Conservation (phyloP, 2,329 filamentous ascomycete genomes). For the Talaromyces sp. region DNA sequence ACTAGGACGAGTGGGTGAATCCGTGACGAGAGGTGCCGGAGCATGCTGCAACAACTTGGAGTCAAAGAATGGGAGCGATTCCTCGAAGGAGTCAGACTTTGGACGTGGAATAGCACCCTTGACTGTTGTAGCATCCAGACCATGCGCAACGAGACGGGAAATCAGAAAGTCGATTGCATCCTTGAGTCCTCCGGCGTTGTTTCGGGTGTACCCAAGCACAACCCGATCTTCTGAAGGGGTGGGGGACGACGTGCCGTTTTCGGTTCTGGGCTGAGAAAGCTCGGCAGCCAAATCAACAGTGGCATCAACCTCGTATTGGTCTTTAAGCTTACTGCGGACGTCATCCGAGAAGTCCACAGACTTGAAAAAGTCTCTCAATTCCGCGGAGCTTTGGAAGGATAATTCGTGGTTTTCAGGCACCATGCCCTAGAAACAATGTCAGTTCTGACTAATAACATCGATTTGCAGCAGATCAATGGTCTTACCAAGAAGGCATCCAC, state of each 20-base stretch:
- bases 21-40: slow-evolving; percentile 71
- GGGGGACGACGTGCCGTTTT: slow-evolving; percentile 40
- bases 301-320: slow-evolving; percentile 87
- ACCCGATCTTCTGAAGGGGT: slow-evolving; percentile 52
- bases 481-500: slow-evolving; percentile 86
- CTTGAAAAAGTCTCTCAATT: slow-evolving; percentile 76
- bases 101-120: slow-evolving; percentile 96
- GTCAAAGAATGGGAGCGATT: slow-evolving; percentile 93
- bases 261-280: slow-evolving; percentile 31
- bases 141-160: slow-evolving; percentile 76
- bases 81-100: slow-evolving; percentile 97
- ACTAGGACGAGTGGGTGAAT: slow-evolving; percentile 80
- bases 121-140: slow-evolving; percentile 81
- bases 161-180: slow-evolving; percentile 95
- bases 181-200: slow-evolving; percentile 91
- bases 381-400: slow-evolving; percentile 69
- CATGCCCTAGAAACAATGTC: slow-evolving; percentile 65
- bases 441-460: background rate
- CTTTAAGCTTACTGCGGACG: slow-evolving; percentile 77
- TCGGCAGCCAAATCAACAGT: slow-evolving; percentile 57
- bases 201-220: slow-evolving; percentile 82
- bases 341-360: slow-evolving; percentile 77
- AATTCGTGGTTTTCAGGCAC: slow-evolving; percentile 95
- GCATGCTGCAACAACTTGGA: slow-evolving; percentile 94
- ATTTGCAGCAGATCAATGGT: background rate